phyloP scores from a whole-genome alignment of 108 stramenopile species.

The Discostella pseudostelligera region DNA sequence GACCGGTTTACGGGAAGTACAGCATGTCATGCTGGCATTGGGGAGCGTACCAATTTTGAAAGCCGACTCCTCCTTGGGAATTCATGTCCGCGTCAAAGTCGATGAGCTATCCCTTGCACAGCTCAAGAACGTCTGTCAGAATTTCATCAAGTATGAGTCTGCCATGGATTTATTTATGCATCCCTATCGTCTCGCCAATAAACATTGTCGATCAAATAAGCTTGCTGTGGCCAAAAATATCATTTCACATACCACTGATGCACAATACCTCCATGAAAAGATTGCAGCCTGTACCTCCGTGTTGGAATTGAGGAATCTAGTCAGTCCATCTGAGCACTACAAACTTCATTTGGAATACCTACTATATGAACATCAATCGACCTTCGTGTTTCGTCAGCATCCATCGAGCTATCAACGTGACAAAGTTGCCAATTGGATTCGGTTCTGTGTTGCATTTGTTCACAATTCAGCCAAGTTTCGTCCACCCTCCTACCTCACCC shows the following conservation, averaged over 20 bases:
- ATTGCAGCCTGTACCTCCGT: slow-evolving; percentile 29
- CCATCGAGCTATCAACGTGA: slow-evolving; percentile 36
- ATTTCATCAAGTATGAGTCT: slow-evolving; percentile 60
- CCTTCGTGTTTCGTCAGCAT: slow-evolving; percentile 69
- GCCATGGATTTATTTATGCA: slow-evolving; percentile 61
- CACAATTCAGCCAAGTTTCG: slow-evolving; percentile 30
- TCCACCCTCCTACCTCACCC: slow-evolving; percentile 8
- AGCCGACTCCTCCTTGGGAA: slow-evolving; percentile 55
- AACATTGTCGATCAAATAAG: slow-evolving; percentile 50
- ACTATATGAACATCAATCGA: slow-evolving; percentile 46
- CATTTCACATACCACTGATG: neutral
- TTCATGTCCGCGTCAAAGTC: slow-evolving; percentile 64
- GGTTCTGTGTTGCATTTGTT: slow-evolving; percentile 48
- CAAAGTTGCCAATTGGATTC: slow-evolving; percentile 57
- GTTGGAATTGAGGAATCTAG: slow-evolving; percentile 21
- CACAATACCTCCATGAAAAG: slow-evolving; percentile 13
- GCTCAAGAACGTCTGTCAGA: slow-evolving; percentile 56
- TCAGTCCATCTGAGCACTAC: slow-evolving; percentile 55
- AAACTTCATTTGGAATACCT: slow-evolving; percentile 59
- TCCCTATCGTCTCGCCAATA: slow-evolving; percentile 43
- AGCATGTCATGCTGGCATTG: slow-evolving; percentile 23
- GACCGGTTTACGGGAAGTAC: slow-evolving; percentile 31
- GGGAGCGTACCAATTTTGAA: slow-evolving; percentile 11
- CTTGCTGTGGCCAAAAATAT: slow-evolving; percentile 9
- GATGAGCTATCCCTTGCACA: slow-evolving; percentile 9